These are phyloP conservation scores for Centrapalus pauciflorus DNA, from an alignment of 129 eudicot species.

Conservation along the genomic window DNA sequence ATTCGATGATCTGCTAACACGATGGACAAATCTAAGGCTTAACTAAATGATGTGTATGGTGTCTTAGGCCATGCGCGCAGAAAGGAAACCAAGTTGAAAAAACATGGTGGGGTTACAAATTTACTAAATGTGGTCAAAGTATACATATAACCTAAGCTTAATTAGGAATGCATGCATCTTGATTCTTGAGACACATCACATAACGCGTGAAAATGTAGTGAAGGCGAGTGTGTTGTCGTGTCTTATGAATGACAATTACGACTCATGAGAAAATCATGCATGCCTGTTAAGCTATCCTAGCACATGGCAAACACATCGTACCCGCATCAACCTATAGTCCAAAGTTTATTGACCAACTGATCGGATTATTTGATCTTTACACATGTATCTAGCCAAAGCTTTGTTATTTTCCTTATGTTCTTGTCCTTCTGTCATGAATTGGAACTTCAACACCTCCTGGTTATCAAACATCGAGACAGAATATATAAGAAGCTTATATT, in stretches of 20 bases:
- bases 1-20: background rate
- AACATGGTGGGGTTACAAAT: conserved; percentile 1
- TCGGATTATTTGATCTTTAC: conserved; percentile 32
- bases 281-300: conserved; percentile 1
- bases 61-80: background rate
- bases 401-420: conserved; percentile 50
- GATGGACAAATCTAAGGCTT: background rate
- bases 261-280: conserved; percentile 1
- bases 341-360: conserved; percentile 21
- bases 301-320: conserved; percentile 26
- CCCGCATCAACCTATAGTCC: conserved; percentile 20
- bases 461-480: conserved; percentile 11
- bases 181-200: background rate
- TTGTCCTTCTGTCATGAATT: conserved; percentile 24
- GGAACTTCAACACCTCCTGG: conserved; percentile 15
- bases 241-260: background rate
- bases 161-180: conserved; percentile 7
- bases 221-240: background rate
- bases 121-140: background rate
- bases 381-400: conserved; percentile 32
- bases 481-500: conserved; percentile 12
- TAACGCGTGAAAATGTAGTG: background rate
- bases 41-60: background rate
- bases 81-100: background rate
- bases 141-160: background rate